These are phyloP conservation scores for Mycena rebaudengoi DNA, from an alignment of 768 basidiomycete species.

Conservation along the genomic window DNA sequence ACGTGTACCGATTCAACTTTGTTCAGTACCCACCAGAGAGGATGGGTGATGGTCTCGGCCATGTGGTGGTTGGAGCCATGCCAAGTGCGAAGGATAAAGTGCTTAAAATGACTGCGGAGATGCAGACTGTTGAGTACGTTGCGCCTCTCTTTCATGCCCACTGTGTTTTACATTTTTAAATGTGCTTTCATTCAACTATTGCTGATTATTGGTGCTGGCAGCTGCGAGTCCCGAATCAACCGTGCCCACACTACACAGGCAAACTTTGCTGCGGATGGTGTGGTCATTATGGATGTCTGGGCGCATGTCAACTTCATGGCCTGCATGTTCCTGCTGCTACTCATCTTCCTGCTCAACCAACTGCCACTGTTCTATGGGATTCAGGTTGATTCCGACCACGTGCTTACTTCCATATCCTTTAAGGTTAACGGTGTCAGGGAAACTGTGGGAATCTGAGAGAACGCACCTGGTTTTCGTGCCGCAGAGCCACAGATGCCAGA, in stretches of 20 bases:
- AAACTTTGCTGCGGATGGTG: background rate
- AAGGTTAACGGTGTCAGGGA: background rate
- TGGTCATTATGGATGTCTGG: background rate
- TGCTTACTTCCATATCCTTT: background rate
- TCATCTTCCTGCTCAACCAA: background rate
- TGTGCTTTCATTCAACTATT: background rate
- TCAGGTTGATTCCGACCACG: background rate
- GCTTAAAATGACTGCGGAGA: background rate
- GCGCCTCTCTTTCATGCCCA: too few species aligned
- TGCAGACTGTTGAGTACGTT: constrained; percentile 3
- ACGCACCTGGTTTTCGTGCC: background rate
- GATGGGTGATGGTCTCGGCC: background rate
- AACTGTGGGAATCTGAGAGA: background rate
- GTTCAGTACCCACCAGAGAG: background rate
- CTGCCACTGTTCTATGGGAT: background rate
- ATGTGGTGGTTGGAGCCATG: background rate
- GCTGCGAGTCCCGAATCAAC: background rate
- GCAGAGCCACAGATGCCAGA: background rate
- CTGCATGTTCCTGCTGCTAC: background rate
- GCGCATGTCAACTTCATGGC: constrained; percentile 2
- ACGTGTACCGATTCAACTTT: background rate
- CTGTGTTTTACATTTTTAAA: too few species aligned
- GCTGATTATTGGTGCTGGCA: background rate
- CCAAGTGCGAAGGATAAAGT: background rate
- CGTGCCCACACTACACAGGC: background rate